These are phyloP conservation scores for Margaritispora aquatica DNA, from an alignment of 495 filamentous ascomycete genomes.

Conservation along the genomic window DNA sequence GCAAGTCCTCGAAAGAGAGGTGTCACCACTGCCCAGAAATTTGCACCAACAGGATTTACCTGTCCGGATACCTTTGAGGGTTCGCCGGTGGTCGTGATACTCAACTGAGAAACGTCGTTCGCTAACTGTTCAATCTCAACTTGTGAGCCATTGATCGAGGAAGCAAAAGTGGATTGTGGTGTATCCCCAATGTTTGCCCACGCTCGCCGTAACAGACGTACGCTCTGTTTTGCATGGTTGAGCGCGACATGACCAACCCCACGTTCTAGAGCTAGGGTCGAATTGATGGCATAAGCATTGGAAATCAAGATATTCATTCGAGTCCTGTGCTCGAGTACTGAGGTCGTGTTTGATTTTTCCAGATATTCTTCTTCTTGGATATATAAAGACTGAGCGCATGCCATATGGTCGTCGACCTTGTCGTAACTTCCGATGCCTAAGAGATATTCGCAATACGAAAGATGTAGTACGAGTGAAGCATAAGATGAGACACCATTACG, in stretches of 20 bases:
- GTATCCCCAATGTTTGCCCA: slow-evolving; percentile 59
- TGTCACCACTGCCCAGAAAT: slow-evolving; percentile 75
- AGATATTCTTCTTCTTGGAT: slow-evolving; percentile 27
- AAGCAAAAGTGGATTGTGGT: background rate
- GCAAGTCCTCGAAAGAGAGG: slow-evolving; percentile 61
- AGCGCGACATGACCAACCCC: slow-evolving; percentile 61
- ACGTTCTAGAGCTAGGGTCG: slow-evolving; percentile 55
- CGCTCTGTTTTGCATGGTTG: slow-evolving; percentile 56
- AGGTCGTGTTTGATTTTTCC: slow-evolving; percentile 18
- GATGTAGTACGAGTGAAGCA: slow-evolving; percentile 50
- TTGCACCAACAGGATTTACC: slow-evolving; percentile 44
- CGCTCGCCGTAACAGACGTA: slow-evolving; percentile 59
- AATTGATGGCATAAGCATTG: slow-evolving; percentile 51
- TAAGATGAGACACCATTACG: slow-evolving; percentile 32
- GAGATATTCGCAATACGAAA: slow-evolving; percentile 70
- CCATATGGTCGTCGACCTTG: slow-evolving; percentile 40
- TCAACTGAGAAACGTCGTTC: slow-evolving; percentile 29
- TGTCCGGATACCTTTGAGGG: background rate
- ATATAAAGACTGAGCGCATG: slow-evolving; percentile 22
- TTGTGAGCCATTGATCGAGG: background rate
- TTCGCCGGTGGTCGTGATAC: slow-evolving; percentile 13
- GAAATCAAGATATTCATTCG: slow-evolving; percentile 32
- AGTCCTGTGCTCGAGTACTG: slow-evolving; percentile 4
- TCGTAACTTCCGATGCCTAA: slow-evolving; percentile 59
- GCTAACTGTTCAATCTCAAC: slow-evolving; percentile 28